Evolutionary conservation across 768 basidiomycete genomes (phyloP).

Genomic region (Tricholoma matsutake): DNA sequence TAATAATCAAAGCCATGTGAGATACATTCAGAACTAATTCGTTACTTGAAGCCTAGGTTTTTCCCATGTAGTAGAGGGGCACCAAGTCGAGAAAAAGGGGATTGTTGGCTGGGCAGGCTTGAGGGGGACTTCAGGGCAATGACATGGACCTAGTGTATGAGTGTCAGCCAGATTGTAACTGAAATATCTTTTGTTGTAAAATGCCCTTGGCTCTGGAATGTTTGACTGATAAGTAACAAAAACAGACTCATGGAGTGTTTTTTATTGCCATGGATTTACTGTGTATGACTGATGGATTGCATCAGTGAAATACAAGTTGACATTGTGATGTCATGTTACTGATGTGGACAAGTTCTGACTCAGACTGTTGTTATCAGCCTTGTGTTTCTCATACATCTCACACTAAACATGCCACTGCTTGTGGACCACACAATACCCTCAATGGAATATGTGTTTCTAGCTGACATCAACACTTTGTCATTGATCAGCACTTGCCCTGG

Average conservation of each 20-base stretch:
- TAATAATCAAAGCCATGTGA: too few relatives aligned
- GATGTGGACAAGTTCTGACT: not conserved
- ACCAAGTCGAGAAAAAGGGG: too few relatives aligned
- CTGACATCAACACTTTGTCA: slow-evolving; percentile 54
- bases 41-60: too few relatives aligned
- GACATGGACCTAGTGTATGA: too few relatives aligned
- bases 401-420: slow-evolving; percentile 48
- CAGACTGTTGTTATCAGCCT: too few relatives aligned
- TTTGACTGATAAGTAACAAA: not conserved
- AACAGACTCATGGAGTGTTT: too few relatives aligned
- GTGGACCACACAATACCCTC: slow-evolving; percentile 51
- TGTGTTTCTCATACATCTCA: slow-evolving; percentile 19
- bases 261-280: not conserved
- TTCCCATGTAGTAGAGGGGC: too few relatives aligned
- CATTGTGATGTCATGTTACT: not conserved
- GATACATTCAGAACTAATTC: too few relatives aligned
- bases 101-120: too few relatives aligned
- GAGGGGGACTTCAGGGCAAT: too few relatives aligned
- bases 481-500: slow-evolving; percentile 33
- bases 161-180: too few relatives aligned
- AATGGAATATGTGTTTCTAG: slow-evolving; percentile 59
- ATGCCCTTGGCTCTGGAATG: not conserved
- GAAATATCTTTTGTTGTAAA: not conserved
- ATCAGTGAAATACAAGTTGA: not conserved
- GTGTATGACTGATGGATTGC: not conserved